phyloP scores from a whole-genome alignment of 345 rosid genomes.

The Cardamine chenopodiifolia region DNA sequence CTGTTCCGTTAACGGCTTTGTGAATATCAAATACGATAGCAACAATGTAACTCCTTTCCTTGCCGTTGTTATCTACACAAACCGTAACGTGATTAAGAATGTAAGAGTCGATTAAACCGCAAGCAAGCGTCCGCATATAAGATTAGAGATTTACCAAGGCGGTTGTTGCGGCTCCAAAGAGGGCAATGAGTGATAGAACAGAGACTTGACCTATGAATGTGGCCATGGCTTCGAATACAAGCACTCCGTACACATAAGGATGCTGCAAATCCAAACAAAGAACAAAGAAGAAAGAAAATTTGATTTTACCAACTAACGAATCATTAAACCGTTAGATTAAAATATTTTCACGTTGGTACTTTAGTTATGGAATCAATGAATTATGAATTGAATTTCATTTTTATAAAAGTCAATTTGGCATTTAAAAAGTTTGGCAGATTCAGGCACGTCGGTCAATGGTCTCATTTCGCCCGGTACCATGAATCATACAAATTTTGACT shows the following conservation, averaged over 20 bases:
- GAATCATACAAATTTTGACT: constrained; percentile 20
- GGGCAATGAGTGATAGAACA: constrained; percentile 86
- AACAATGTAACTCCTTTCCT: constrained; percentile 67
- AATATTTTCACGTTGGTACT: constrained; percentile 25
- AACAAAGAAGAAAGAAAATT: neutral
- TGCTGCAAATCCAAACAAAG: constrained; percentile 57
- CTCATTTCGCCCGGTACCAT: neutral
- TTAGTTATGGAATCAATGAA: constrained; percentile 23
- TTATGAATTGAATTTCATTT: neutral
- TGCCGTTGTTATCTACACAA: constrained; percentile 44
- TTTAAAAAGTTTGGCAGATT: constrained; percentile 39
- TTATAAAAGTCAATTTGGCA: constrained; percentile 5
- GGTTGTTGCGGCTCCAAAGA: constrained; percentile 95
- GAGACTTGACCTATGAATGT: constrained; percentile 95
- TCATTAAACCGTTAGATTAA: constrained; percentile 3
- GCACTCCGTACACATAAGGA: constrained; percentile 86
- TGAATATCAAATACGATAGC: constrained; percentile 82
- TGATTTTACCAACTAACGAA: constrained; percentile 5
- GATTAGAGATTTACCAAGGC: constrained; percentile 66
- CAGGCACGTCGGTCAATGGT: constrained; percentile 40
- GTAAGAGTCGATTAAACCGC: neutral
- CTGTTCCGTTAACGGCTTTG: constrained; percentile 83
- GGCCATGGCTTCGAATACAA: constrained; percentile 94
- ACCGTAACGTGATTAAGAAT: neutral
- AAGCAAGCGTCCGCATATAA: neutral